Evolutionary conservation across 441 rosid genomes (phyloP).

Genomic region (California macrophylla): DNA sequence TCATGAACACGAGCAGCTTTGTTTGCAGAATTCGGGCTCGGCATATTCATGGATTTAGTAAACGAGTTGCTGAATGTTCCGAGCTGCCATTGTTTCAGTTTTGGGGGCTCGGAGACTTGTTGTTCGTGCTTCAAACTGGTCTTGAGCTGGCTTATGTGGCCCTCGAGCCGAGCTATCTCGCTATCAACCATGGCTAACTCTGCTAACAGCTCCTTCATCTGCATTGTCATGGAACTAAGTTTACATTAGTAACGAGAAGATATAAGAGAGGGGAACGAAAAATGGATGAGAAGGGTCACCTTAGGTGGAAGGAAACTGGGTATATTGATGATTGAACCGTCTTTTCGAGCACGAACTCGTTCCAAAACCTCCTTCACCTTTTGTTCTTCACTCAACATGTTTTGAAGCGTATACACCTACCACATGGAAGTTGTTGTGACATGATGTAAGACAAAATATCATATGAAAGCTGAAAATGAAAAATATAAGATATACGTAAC

Average conservation of each 20-base stretch:
- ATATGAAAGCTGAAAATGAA: too few species aligned
- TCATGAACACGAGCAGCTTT: conserved; percentile 26
- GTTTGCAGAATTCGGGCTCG: conserved; percentile 39
- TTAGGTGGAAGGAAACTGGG: conserved; percentile 74
- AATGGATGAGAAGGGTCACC: conserved; percentile 25
- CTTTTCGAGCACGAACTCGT: conserved; percentile 34
- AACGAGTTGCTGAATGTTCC: conserved; percentile 17
- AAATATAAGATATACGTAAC: too few species aligned
- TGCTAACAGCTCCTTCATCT: conserved; percentile 69
- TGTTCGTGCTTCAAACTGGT: conserved; percentile 49
- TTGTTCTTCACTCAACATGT: conserved; percentile 71
- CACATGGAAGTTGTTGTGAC: too few species aligned
- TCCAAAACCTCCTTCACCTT: conserved; percentile 57
- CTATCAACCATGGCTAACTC: conserved; percentile 67
- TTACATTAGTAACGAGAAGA: not conserved
- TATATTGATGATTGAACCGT: conserved; percentile 32
- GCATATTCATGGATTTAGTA: conserved; percentile 16
- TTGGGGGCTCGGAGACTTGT: conserved; percentile 36
- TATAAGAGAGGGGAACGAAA: not conserved
- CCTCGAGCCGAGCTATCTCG: conserved; percentile 65
- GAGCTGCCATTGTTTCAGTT: conserved; percentile 37
- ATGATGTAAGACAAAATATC: too few species aligned
- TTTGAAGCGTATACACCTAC: conserved; percentile 58
- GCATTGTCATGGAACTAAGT: not conserved
- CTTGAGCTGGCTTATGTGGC: conserved; percentile 54